Evolutionary conservation across 2,329 filamentous ascomycete genomes (phyloP).

Genomic region (Lasiodiplodia hormozganensis): DNA sequence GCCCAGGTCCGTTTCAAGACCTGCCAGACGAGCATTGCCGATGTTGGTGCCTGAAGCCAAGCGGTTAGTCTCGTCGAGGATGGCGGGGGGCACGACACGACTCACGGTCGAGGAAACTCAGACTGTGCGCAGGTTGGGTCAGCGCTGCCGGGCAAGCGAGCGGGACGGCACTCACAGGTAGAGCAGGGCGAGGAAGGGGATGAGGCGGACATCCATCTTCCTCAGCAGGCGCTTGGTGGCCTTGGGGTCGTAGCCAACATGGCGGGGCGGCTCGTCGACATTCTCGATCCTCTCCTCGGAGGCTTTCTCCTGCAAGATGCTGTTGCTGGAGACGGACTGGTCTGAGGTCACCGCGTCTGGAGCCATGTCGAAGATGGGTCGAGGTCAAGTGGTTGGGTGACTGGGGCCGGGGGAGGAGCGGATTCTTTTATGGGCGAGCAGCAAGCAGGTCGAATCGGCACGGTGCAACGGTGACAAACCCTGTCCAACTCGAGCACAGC

Average conservation of each 20-base stretch:
- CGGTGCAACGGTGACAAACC: constrained; percentile 16
- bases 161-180: constrained; percentile 54
- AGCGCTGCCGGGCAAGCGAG: background rate
- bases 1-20: constrained; percentile 45
- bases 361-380: constrained; percentile 7
- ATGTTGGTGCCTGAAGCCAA: constrained; percentile 51
- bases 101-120: constrained; percentile 59
- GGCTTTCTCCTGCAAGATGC: constrained; percentile 10
- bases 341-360: constrained; percentile 13
- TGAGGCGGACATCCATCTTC: constrained; percentile 62
- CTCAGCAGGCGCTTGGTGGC: constrained; percentile 60
- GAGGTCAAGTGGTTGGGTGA: constrained; percentile 8
- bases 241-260: constrained; percentile 43
- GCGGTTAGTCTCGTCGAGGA: background rate
- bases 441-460: constrained; percentile 20
- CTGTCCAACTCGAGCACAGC: constrained; percentile 24
- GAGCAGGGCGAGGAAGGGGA: constrained; percentile 66
- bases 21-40: constrained; percentile 50
- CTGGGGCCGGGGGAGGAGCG: constrained; percentile 8
- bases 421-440: constrained; percentile 13
- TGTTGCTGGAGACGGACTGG: constrained; percentile 18
- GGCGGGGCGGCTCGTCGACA: background rate
- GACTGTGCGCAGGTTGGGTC: constrained; percentile 35
- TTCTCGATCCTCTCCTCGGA: constrained; percentile 18
- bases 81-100: background rate